Percentiles rank a stretch among this genome's conserved stretches.
Evolutionary conservation across 2,329 filamentous ascomycete species (phyloP).

Genomic region (Talaromyces sp.): DNA sequence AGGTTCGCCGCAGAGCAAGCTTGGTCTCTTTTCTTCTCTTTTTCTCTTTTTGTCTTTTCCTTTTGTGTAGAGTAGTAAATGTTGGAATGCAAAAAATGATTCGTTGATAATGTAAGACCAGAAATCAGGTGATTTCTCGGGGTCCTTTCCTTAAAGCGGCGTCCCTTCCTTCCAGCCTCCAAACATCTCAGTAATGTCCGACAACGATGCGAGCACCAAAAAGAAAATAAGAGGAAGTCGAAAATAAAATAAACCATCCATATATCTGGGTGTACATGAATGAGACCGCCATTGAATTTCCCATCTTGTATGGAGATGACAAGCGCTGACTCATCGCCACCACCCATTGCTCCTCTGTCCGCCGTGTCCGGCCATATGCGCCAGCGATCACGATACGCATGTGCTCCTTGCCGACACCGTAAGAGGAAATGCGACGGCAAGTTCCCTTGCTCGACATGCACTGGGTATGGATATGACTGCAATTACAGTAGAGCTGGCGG

Average conservation of each 20-base stretch:
- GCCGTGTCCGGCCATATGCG: constrained; percentile 15
- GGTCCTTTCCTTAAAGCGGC: neutral
- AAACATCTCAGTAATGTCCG: neutral
- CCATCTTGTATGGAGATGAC: constrained; percentile 1
- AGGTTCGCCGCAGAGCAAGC: neutral
- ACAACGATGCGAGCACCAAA: neutral
- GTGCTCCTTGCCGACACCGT: constrained; percentile 16
- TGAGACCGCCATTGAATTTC: neutral
- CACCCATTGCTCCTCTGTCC: neutral
- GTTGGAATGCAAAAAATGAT: neutral
- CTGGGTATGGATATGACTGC: constrained; percentile 17
- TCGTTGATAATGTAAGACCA: neutral
- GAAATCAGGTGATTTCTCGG: constrained; percentile 2
- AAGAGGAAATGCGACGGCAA: constrained; percentile 17
- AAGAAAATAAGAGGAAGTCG: neutral
- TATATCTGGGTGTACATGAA: constrained; percentile 1
- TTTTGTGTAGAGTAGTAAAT: neutral
- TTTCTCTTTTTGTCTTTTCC: neutral
- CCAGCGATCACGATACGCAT: constrained; percentile 16
- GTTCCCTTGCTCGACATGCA: constrained; percentile 16
- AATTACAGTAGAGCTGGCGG: constrained; percentile 4
- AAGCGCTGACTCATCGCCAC: neutral
- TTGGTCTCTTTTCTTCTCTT: neutral
- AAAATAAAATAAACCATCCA: neutral
- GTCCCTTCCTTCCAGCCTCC: neutral